A percentile compares a stretch with the other conserved stretches of the same genome.
Evolutionary conservation across 257 asterid genomes (phyloP).

Genomic region (Solanum rostratum): DNA sequence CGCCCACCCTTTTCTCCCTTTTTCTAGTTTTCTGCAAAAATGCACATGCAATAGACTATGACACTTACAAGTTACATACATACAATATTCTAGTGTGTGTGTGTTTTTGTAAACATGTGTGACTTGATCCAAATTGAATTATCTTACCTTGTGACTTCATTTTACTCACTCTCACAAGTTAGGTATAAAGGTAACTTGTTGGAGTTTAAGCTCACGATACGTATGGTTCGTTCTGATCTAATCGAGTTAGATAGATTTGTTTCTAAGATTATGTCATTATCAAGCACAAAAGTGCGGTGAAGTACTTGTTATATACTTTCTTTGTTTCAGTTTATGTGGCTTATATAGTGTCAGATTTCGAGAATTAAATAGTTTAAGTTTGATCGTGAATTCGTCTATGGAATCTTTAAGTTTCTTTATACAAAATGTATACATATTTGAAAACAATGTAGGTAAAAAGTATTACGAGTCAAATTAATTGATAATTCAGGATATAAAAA

Average conservation of each 20-base stretch:
- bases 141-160: background rate
- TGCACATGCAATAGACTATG: background rate
- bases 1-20: background rate
- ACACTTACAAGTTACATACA: background rate
- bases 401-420: background rate
- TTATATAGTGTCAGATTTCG: background rate
- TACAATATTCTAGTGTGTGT: background rate
- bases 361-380: background rate
- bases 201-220: background rate
- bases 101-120: background rate
- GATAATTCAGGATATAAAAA: background rate
- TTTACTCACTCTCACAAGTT: background rate
- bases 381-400: background rate
- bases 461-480: background rate
- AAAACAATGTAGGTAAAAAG: background rate
- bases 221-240: background rate
- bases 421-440: background rate
- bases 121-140: background rate
- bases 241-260: background rate
- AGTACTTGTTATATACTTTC: background rate
- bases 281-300: background rate
- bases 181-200: background rate
- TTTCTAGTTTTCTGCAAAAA: background rate
- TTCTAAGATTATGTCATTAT: background rate
- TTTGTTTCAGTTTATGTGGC: background rate